Evolutionary conservation across 148 eudicot genomes (phyloP).

Genomic region (Vaccinium macrocarpon): DNA sequence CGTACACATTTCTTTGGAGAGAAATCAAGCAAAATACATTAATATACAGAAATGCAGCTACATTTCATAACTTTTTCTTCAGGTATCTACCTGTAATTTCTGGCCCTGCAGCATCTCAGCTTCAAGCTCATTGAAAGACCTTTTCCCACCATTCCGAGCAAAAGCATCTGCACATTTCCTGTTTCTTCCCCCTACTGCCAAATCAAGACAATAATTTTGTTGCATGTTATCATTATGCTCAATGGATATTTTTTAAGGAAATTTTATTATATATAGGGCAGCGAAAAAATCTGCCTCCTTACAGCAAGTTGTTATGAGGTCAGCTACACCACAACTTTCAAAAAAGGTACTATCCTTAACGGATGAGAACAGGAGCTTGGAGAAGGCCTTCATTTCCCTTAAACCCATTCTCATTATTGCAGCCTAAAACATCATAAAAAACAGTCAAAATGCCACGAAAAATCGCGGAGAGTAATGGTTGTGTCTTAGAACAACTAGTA

Average conservation of each 20-base stretch:
- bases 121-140: constrained; percentile 93
- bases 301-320: constrained; percentile 95
- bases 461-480: not conserved
- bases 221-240: not conserved
- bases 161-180: constrained; percentile 94
- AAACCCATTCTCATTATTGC: constrained; percentile 98
- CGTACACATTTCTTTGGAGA: not conserved
- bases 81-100: constrained; percentile 67
- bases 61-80: not conserved
- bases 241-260: not conserved
- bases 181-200: constrained; percentile 92
- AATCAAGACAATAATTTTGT: constrained; percentile 5
- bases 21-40: not conserved
- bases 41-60: not conserved
- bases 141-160: constrained; percentile 75
- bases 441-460: constrained; percentile 1
- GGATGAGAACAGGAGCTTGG: constrained; percentile 80
- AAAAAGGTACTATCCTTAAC: constrained; percentile 84
- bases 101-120: constrained; percentile 93
- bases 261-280: not conserved
- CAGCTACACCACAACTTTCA: constrained; percentile 98
- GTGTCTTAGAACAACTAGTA: not conserved
- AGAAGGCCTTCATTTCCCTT: constrained; percentile 94
- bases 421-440: constrained; percentile 49
- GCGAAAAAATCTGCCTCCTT: constrained; percentile 25